These are phyloP conservation scores for Talaromyces sp. DNA, from an alignment of 2,329 filamentous ascomycete species.

Conservation along the genomic window DNA sequence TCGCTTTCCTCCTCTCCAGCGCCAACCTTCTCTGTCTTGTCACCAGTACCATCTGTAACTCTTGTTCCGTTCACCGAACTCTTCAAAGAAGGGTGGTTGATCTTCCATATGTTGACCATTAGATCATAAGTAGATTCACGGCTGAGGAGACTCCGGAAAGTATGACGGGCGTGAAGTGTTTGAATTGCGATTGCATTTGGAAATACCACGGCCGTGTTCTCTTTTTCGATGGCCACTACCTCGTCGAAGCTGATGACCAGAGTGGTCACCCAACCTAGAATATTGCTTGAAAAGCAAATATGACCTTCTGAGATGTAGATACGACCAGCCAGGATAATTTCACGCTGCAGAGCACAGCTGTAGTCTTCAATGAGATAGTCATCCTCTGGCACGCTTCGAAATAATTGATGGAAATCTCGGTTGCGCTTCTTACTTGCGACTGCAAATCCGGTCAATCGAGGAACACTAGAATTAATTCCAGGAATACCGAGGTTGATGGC, in stretches of 20 bases:
- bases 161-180: constrained; percentile 90
- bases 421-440: constrained; percentile 96
- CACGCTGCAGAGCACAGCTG: constrained; percentile 91
- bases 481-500: constrained; percentile 70
- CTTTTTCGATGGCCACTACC: constrained; percentile 94
- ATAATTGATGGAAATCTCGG: constrained; percentile 88
- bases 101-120: constrained; percentile 97
- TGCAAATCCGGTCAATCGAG: constrained; percentile 89
- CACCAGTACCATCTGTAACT: constrained; percentile 77
- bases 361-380: constrained; percentile 99
- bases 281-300: constrained; percentile 98
- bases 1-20: constrained; percentile 66
- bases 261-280: constrained; percentile 96
- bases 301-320: constrained; percentile 97
- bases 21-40: constrained; percentile 80
- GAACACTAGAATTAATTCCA: constrained; percentile 59
- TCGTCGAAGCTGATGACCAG: constrained; percentile 98
- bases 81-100: constrained; percentile 87
- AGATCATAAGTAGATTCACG: constrained; percentile 95
- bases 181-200: constrained; percentile 98
- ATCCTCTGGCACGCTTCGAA: constrained; percentile 96
- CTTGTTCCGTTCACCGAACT: constrained; percentile 88
- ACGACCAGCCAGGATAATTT: constrained; percentile 90
- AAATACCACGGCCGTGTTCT: constrained; percentile 91
- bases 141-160: constrained; percentile 93